phyloP scores from a whole-genome alignment of 371 early-diverging fungal genomes.

The Mucor plumbeus region DNA sequence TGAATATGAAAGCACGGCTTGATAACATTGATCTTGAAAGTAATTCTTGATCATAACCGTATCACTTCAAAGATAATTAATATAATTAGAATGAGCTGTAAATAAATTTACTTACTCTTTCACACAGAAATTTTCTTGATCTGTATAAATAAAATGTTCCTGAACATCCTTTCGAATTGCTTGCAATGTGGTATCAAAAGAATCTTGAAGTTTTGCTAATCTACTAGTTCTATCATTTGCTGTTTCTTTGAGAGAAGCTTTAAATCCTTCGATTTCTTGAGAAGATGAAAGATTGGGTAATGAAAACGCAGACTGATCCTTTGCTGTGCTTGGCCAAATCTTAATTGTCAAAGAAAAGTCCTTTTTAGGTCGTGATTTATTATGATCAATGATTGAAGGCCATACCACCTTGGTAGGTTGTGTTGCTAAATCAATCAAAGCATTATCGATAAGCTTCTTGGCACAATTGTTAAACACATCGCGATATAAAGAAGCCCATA shows the following conservation, averaged over 20 bases:
- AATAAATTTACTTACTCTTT: slow-evolving; percentile 25
- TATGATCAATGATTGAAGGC: slow-evolving; percentile 31
- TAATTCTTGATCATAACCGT: slow-evolving; percentile 28
- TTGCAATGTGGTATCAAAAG: slow-evolving; percentile 31
- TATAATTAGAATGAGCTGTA: neutral
- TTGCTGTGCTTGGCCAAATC: slow-evolving; percentile 25
- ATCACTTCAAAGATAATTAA: slow-evolving; percentile 25
- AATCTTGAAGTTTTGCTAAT: slow-evolving; percentile 23
- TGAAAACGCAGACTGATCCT: slow-evolving; percentile 17
- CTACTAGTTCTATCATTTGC: slow-evolving; percentile 31
- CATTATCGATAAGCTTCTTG: slow-evolving; percentile 38
- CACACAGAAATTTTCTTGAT: slow-evolving; percentile 27
- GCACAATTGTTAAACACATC: slow-evolving; percentile 42
- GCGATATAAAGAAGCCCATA: slow-evolving; percentile 50
- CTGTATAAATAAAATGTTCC: slow-evolving; percentile 18
- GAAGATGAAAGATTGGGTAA: slow-evolving; percentile 37
- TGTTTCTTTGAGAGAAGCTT: slow-evolving; percentile 29
- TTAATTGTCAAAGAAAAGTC: slow-evolving; percentile 17
- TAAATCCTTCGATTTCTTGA: slow-evolving; percentile 34
- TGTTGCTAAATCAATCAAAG: slow-evolving; percentile 32
- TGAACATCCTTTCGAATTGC: slow-evolving; percentile 31
- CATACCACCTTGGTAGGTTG: slow-evolving; percentile 47
- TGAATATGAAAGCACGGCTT: slow-evolving; percentile 24
- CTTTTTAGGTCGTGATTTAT: slow-evolving; percentile 4
- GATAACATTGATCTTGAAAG: slow-evolving; percentile 35